These are phyloP conservation scores for Trametes punicea DNA, from an alignment of 768 basidiomycete species.

Conservation along the genomic window DNA sequence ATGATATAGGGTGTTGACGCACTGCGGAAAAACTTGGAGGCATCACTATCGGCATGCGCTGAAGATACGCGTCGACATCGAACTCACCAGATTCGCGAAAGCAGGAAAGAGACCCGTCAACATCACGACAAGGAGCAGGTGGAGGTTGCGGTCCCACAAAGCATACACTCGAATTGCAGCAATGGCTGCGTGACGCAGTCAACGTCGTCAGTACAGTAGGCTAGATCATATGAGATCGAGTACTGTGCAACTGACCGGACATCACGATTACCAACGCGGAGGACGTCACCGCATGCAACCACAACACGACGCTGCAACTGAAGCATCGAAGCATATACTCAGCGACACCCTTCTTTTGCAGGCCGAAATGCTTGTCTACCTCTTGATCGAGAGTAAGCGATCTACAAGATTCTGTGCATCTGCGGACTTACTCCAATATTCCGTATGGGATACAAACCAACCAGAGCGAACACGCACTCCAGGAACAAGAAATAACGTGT, in stretches of 20 bases:
- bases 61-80: too few relatives aligned
- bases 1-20: conserved; percentile 4
- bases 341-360: too few relatives aligned
- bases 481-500: conserved; percentile 17
- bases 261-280: conserved; percentile 1
- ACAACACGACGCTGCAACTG: conserved; percentile 12
- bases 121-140: background rate
- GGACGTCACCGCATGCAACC: background rate
- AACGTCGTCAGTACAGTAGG: background rate
- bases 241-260: background rate
- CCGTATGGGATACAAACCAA: conserved; percentile 1
- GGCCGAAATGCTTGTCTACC: too few relatives aligned
- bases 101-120: conserved; percentile 16
- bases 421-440: background rate
- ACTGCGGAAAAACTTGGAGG: conserved; percentile 6
- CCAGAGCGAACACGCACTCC: conserved; percentile 11
- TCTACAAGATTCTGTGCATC: too few relatives aligned
- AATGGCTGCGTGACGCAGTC: conserved; percentile 1
- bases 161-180: conserved; percentile 20
- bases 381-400: too few relatives aligned
- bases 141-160: conserved; percentile 1
- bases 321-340: background rate
- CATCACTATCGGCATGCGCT: background rate
- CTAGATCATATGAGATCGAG: background rate
- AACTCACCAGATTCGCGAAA: conserved; percentile 12